Conservation (phyloP, 2,329 filamentous ascomycete genomes). For the Fusarium ramigenum region DNA sequence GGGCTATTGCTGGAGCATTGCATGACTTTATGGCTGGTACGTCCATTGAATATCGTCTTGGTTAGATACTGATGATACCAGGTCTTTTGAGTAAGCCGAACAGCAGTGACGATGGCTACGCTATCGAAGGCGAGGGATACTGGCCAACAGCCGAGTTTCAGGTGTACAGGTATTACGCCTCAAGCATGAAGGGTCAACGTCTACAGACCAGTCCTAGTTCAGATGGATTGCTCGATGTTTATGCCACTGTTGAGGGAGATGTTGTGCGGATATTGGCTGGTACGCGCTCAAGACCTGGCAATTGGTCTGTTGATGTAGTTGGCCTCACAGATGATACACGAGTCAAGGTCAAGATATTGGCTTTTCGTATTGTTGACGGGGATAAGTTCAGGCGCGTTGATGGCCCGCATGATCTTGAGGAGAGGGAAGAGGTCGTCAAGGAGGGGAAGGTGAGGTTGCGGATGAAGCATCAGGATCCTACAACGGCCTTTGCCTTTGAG, state of each 20-base stretch:
- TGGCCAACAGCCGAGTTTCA: constrained; percentile 23
- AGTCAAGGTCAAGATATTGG: neutral
- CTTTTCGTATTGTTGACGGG: rapidly evolving
- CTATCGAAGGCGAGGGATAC: constrained; percentile 7
- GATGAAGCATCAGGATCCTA: neutral
- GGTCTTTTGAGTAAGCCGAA: constrained; percentile 15
- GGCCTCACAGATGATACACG: neutral
- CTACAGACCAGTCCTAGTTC: neutral
- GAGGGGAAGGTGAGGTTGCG: neutral
- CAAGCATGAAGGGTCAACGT: constrained; percentile 1
- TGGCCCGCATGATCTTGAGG: neutral
- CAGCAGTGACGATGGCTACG: neutral
- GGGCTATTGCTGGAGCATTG: constrained; percentile 51
- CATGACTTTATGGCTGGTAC: constrained; percentile 54
- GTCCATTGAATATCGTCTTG: rapidly evolving
- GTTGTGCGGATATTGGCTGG: neutral
- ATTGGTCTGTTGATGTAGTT: neutral
- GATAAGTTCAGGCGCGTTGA: neutral
- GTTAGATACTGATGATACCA: rapidly evolving
- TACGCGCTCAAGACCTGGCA: neutral
- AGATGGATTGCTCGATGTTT: neutral
- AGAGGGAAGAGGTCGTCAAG: neutral
- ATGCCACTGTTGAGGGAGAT: neutral
- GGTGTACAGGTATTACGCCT: constrained; percentile 29
- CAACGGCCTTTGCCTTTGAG: constrained; percentile 10